Percentiles rank a stretch among this genome's conserved stretches.
Conservation (phyloP, 2,329 filamentous ascomycete genomes). For the Coleophoma cylindrospora region DNA sequence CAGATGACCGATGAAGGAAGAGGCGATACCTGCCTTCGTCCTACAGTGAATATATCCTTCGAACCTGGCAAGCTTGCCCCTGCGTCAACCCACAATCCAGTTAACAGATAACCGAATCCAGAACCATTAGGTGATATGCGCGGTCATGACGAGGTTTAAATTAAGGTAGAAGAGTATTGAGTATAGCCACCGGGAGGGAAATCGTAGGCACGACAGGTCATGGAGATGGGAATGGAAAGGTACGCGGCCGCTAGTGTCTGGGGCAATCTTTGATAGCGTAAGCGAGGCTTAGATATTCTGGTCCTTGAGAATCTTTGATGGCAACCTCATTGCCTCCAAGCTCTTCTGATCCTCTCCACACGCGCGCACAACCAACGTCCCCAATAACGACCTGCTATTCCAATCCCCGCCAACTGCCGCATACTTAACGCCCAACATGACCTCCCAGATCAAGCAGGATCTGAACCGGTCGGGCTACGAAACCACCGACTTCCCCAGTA, state of each 20-base stretch:
- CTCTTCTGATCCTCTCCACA: background rate
- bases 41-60: too few relatives aligned
- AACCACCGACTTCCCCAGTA: conserved; percentile 82
- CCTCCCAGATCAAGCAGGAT: conserved; percentile 92
- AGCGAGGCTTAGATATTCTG: conserved; percentile 1
- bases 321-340: background rate
- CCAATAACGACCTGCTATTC: background rate
- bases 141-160: background rate
- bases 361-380: background rate
- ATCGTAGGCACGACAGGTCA: too few relatives aligned
- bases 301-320: background rate
- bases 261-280: background rate
- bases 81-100: too few relatives aligned
- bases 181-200: too few relatives aligned
- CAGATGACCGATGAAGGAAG: too few relatives aligned
- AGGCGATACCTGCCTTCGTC: too few relatives aligned
- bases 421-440: conserved; percentile 46
- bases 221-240: too few relatives aligned
- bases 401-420: background rate
- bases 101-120: too few relatives aligned
- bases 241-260: background rate
- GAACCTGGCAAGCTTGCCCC: too few relatives aligned
- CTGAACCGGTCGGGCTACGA: conserved; percentile 96
- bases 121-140: too few relatives aligned
- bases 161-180: background rate